Percentiles rank a stretch among this genome's conserved stretches.
Evolutionary conservation across 2,329 filamentous ascomycete genomes (phyloP).

Genomic region (Pleomassaria siparia): DNA sequence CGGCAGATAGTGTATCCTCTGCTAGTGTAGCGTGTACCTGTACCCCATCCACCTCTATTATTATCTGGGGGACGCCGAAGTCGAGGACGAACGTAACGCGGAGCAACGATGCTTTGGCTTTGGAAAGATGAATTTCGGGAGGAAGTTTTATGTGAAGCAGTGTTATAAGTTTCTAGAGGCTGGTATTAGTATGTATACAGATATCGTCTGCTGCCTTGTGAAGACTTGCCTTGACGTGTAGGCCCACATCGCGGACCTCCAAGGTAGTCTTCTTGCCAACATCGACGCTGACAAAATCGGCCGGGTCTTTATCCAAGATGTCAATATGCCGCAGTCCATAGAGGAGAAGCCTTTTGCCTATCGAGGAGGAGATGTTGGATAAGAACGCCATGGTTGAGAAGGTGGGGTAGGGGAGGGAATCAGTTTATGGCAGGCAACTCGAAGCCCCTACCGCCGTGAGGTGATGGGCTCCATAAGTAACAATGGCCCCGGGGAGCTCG

Average conservation of each 20-base stretch:
- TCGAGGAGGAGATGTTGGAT: slow-evolving; percentile 68
- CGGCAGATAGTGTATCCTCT: slow-evolving; percentile 15
- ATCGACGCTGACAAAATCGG: slow-evolving; percentile 84
- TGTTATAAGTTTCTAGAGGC: slow-evolving; percentile 72
- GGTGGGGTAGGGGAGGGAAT: slow-evolving; percentile 8
- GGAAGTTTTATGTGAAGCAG: slow-evolving; percentile 69
- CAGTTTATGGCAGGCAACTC: slow-evolving; percentile 19
- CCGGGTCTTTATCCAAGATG: slow-evolving; percentile 80
- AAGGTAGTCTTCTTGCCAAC: slow-evolving; percentile 80
- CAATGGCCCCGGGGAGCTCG: not conserved
- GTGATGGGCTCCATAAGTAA: slow-evolving; percentile 31
- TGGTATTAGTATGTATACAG: slow-evolving; percentile 16
- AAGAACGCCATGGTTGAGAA: slow-evolving; percentile 61
- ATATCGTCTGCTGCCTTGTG: not conserved
- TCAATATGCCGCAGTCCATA: slow-evolving; percentile 83
- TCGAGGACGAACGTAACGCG: slow-evolving; percentile 85
- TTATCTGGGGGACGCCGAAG: slow-evolving; percentile 81
- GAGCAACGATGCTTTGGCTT: slow-evolving; percentile 73
- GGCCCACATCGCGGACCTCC: slow-evolving; percentile 82
- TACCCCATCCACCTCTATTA: slow-evolving; percentile 78
- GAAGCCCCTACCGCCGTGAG: slow-evolving; percentile 31
- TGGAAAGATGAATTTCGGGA: slow-evolving; percentile 67
- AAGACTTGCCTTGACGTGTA: slow-evolving; percentile 69
- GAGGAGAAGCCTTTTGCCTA: slow-evolving; percentile 86
- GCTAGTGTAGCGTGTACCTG: slow-evolving; percentile 59